Evolutionary conservation across 2,329 filamentous ascomycete species (phyloP).

Genomic region (Aureobasidium pullulans): DNA sequence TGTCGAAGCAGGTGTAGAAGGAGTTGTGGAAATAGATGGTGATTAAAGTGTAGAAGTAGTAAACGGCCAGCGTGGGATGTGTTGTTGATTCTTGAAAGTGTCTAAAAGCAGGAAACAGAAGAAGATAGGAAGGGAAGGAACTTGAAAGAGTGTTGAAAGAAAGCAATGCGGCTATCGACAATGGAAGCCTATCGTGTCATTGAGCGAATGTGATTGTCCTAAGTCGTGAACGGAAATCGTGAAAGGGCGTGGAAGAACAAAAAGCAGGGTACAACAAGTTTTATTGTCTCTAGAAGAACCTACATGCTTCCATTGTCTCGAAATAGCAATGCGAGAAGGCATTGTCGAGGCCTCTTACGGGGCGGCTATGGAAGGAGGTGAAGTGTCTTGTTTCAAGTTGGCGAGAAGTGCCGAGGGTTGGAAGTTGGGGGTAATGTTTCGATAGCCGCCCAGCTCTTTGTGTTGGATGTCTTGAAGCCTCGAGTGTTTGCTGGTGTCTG

Average conservation of each 20-base stretch:
- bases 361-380: background rate
- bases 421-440: background rate
- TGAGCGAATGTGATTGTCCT: conserved; percentile 2
- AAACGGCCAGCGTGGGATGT: background rate
- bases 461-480: conserved; percentile 4
- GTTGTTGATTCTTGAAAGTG: background rate
- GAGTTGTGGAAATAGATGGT: background rate
- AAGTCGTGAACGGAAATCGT: background rate
- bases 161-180: background rate
- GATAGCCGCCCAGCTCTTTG: background rate
- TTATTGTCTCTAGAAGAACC: conserved; percentile 11
- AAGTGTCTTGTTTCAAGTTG: background rate
- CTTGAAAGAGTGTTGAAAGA: background rate
- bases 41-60: background rate
- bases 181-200: background rate
- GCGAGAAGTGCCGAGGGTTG: background rate
- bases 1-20: background rate
- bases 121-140: background rate
- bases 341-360: background rate
- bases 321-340: background rate
- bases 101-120: background rate
- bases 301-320: conserved; percentile 6
- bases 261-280: background rate
- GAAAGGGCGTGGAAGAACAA: background rate
- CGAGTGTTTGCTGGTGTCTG: background rate